phyloP scores from a whole-genome alignment of 306 rosid genomes.

The Vicia faba region DNA sequence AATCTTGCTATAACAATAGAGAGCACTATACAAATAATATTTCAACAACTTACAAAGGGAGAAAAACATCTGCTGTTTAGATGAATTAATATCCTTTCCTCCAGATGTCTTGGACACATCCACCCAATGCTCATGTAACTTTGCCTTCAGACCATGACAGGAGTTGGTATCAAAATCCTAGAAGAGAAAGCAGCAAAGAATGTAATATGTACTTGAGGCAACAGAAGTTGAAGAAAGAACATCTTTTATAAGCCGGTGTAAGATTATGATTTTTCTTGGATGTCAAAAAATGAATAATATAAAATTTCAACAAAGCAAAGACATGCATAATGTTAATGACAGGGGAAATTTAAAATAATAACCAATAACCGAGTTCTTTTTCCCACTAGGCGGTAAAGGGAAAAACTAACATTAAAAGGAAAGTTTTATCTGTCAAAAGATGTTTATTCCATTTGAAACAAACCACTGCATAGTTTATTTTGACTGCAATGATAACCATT shows the following conservation, averaged over 20 bases:
- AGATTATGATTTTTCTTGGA: conserved; percentile 13
- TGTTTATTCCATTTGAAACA: conserved; percentile 27
- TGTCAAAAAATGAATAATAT: background rate
- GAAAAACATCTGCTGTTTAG: conserved; percentile 66
- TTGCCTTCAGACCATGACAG: conserved; percentile 54
- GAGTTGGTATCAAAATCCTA: conserved; percentile 57
- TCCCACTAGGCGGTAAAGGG: conserved; percentile 18
- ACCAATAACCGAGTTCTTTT: background rate
- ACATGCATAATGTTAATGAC: conserved; percentile 8
- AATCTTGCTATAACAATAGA: conserved; percentile 8
- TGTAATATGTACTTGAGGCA: conserved; percentile 18
- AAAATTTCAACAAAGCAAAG: conserved; percentile 29
- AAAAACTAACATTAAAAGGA: background rate
- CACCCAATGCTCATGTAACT: conserved; percentile 77
- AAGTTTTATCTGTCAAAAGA: background rate
- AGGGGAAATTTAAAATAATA: background rate
- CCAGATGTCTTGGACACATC: conserved; percentile 72
- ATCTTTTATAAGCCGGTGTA: conserved; percentile 2
- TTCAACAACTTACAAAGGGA: conserved; percentile 64
- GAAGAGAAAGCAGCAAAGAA: conserved; percentile 27
- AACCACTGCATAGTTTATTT: conserved; percentile 20
- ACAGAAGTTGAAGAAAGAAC: conserved; percentile 3
- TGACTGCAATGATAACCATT: no score
- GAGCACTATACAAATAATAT: background rate
- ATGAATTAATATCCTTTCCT: conserved; percentile 60